Base-by-base conservation (phyloP, 441 rosid species). In the Croton laevigatus region DNA sequence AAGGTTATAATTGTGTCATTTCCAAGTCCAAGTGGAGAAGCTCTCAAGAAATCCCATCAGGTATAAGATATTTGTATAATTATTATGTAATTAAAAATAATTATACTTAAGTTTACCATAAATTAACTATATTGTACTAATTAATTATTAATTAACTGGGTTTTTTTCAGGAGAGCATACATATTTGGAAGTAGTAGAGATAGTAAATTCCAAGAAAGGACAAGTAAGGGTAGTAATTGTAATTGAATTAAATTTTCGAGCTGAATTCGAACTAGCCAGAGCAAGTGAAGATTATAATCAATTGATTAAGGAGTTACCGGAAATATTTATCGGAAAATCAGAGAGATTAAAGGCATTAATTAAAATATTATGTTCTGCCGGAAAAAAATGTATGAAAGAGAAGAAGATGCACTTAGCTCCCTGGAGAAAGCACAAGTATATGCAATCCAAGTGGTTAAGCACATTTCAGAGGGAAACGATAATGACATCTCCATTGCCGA, bases 371-470 rank as follows among this genome's bases (percentile, higher is more conserved):
- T 94, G 99, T 55, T 60, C 71, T 0, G 90, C 97, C 0, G 93
- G 83, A 0, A 91, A 94, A 45, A 84, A 71, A 59, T 89, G 93
- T 75, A 89, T 89, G 94, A 92, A 88, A 81, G 96, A 94, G 81
- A 88, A 83, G 81, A 85, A 88, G 46, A 87, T 94, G 87, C 93
- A 94, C 62, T 58, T 94, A 79, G 97, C 88, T 22, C 99, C 97
- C 2, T 92, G 97, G 97, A 88, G 98, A 72, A 94, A 88, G 83
- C 86, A 88, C 40, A 90, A 87, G 79, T 94, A 90, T 73, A 86
- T 94, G 95, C 92, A 87, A 49, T 92, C 95, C 2, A 94, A 94
- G 70, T 94, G 97, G 98, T 46, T 87, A 0, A 91, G 97, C 3
- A 76, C 80, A 0, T 77, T 81, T 38, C 85, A 88, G 66, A 82